A percentile compares a stretch with the other conserved stretches of the same genome.
phyloP scores from a whole-genome alignment of 164 flowering plant genomes.

The Paratinospora sagittata region DNA sequence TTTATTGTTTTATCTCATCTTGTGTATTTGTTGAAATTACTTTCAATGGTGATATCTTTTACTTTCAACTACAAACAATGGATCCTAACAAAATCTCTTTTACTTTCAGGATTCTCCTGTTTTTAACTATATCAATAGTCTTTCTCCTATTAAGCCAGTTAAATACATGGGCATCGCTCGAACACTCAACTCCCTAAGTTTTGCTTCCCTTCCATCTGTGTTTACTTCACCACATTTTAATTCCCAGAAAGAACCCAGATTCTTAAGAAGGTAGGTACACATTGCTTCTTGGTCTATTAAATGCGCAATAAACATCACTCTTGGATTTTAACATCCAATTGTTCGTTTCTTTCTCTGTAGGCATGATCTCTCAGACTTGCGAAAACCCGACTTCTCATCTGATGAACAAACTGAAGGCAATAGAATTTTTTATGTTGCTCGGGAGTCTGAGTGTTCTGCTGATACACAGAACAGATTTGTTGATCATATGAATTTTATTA shows the following conservation, averaged over 20 bases:
- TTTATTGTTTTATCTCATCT: background rate
- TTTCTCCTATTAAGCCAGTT: conserved; percentile 86
- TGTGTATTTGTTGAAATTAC: background rate
- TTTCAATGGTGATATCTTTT: background rate
- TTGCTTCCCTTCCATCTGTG: conserved; percentile 70
- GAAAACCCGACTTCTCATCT: conserved; percentile 38
- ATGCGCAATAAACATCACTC: background rate
- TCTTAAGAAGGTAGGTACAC: conserved; percentile 56
- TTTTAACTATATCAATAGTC: conserved; percentile 73
- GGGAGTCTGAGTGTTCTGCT: conserved; percentile 22
- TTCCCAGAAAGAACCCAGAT: conserved; percentile 49
- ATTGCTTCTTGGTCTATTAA: conserved; percentile 4
- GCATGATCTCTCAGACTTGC: conserved; percentile 40
- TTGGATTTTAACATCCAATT: background rate
- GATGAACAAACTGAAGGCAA: conserved; percentile 29
- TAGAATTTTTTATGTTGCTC: conserved; percentile 21
- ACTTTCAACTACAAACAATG: background rate
- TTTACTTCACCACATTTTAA: conserved; percentile 84
- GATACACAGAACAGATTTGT: conserved; percentile 28
- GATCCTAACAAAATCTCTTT: background rate
- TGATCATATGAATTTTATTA: conserved; percentile 22
- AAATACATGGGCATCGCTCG: conserved; percentile 58
- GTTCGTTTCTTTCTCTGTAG: conserved; percentile 28
- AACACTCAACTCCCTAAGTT: conserved; percentile 62
- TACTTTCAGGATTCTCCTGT: conserved; percentile 91